Evolutionary conservation across 441 rosid species (phyloP), one percentile per base, ranked within the genome.

Genomic region (Brassica balearica): DNA sequence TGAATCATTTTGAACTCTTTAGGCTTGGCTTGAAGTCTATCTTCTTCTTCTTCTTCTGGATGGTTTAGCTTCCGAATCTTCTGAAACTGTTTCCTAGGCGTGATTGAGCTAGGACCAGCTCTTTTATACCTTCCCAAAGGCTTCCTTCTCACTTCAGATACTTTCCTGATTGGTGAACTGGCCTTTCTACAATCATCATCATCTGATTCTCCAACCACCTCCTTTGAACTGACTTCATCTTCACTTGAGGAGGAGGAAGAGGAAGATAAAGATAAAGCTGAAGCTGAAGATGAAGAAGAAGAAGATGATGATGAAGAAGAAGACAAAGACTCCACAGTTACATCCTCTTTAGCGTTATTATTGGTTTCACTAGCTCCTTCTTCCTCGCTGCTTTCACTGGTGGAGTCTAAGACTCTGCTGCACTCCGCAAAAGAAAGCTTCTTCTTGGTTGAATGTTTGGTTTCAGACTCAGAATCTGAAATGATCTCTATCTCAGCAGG

Each of bases 401-500:
- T 4, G 0, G 56, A n/a, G 8, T 51, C 56, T n/a, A 51, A 51
- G 19, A 51, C 56, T 51, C 59, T 73, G 60, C 74, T 41, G 6
- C 48, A 8, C 1, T 61, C 70, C 4, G 59, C 67, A 34, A 58
- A 75, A 58, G 29, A 58, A 65, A 59, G 72, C 69, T 46, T 75
- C 69, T 48, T 65, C 65, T 60, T 69, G 8, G 69, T 51, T 65
- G 73, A 59, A 66, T 10, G 65, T 59, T 60, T 14, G 5, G 0
- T 74, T 48, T 75, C 80, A 71, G 80, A 71, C n/a, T 60, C 83
- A 48, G 80, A 80, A 75, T 75, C 77, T 80, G 80, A 80, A 48
- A 66, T 46, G 6, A 80, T 79, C 62, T 79, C 73, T 15, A 80
- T 23, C 0, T 27, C 60, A 17, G 6, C 38, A 29, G 32, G 32